Evolutionary conservation across 768 basidiomycete species (phyloP), one percentile per base, ranked within the genome.

Genomic region (Naganishia onofrii): DNA sequence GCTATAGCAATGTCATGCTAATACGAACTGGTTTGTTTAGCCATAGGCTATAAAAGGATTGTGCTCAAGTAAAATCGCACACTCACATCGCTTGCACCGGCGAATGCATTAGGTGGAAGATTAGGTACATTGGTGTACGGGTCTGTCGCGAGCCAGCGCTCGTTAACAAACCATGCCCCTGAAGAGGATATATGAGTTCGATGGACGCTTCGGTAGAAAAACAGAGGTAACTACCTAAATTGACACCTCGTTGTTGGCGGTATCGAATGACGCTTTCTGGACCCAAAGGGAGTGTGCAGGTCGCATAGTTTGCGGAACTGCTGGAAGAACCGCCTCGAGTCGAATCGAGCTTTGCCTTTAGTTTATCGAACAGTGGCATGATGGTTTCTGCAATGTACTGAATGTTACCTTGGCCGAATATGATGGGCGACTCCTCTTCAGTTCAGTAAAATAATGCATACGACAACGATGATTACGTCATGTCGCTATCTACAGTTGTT

Each of bases 131-230:
- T 76, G 1, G 79, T 81, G 74, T 88, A 92, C 0, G 88, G 88
- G 0, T 78, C 57, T 1, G 86, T 85, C 17, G 86, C 77, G 46
- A 92, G 90, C 90, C 90, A 92, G 38, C 85, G 82, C 79, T 92
- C 90, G 21, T 90, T 84, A 3, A 89, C 87, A 72, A 92, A 91
- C 89, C 89, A 90, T 8, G 86, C 88, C 0, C 89, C 89, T 90
- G 17, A 51, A 13, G 21, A 34, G 1, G 31, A 31, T 15, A n/a
- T n/a, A 36, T 13, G 10, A 51, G 28, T 53, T 5, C 10, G 31
- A 28, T 13, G 26, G 8, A 3, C 31, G 7, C 6, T 26, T 23
- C 19, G 5, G 19, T 4, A 21, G 26, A 54, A 26, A 51, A 23
- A 69, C 58, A 23, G 28, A 48, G 34, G 31, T 6, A 32, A 32